Evolutionary conservation across 2,329 filamentous ascomycete species (phyloP).

Genomic region (Calonectria fujianensis): DNA sequence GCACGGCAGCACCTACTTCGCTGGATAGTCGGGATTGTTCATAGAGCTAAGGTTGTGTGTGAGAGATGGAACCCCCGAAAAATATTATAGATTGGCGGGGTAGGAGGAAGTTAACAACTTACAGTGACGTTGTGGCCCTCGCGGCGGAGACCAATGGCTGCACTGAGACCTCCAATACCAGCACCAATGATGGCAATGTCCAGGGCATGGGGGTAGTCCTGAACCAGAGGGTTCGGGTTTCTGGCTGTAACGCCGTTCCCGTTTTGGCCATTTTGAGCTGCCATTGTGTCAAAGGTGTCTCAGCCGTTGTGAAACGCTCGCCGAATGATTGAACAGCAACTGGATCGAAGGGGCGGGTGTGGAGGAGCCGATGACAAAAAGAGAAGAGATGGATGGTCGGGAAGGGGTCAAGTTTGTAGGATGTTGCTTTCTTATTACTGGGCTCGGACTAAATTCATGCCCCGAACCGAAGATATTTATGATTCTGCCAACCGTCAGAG

Average conservation of each 20-base stretch:
- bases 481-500: constrained; percentile 1
- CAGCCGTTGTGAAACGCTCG: not conserved
- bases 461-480: constrained; percentile 24
- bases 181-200: constrained; percentile 45
- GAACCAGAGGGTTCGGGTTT: constrained; percentile 37
- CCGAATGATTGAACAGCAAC: not conserved
- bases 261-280: constrained; percentile 34
- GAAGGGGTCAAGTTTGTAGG: constrained; percentile 22
- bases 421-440: constrained; percentile 29
- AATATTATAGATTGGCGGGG: not conserved
- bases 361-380: constrained; percentile 20
- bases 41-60: constrained; percentile 65
- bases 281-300: constrained; percentile 24
- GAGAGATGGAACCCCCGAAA: not conserved
- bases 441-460: constrained; percentile 1
- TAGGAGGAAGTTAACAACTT: constrained; percentile 45
- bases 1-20: constrained; percentile 76
- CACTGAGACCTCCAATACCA: constrained; percentile 69
- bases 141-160: constrained; percentile 69
- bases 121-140: constrained; percentile 66
- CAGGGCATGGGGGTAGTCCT: constrained; percentile 39
- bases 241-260: constrained; percentile 34
- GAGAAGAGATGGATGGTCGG: constrained; percentile 22
- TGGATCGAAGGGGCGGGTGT: not conserved
- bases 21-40: constrained; percentile 74